A percentile compares a stretch with the other conserved stretches of the same genome.
These are phyloP conservation scores for Casuarina equisetifolia DNA, from an alignment of 306 rosid species.

Conservation along the genomic window DNA sequence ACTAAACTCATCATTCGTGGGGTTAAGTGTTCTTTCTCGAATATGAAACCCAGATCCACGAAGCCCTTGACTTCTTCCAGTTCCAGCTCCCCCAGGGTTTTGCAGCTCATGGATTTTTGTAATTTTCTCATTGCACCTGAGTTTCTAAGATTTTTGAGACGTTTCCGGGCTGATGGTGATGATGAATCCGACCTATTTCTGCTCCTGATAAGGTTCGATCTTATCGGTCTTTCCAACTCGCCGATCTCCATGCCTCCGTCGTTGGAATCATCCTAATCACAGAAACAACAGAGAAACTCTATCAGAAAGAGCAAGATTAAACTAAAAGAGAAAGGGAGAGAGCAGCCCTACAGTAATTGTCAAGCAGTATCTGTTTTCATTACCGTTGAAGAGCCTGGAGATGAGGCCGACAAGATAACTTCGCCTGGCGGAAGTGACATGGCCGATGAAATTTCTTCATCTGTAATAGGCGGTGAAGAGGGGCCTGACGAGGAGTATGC, in stretches of 20 bases:
- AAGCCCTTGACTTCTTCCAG: conserved; percentile 87
- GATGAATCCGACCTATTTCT: conserved; percentile 41
- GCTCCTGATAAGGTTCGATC: conserved; percentile 22
- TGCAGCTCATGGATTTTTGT: conserved; percentile 64
- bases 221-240: conserved; percentile 24
- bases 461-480: conserved; percentile 31
- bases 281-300: conserved; percentile 2
- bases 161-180: conserved; percentile 36
- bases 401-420: conserved; percentile 41
- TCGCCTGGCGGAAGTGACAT: conserved; percentile 32
- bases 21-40: conserved; percentile 52
- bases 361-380: not conserved
- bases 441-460: conserved; percentile 41
- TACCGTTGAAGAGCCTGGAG: conserved; percentile 45
- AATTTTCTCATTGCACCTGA: conserved; percentile 26
- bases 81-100: conserved; percentile 67
- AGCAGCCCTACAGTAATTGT: not conserved
- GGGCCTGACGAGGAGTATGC: conserved; percentile 41
- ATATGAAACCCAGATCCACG: conserved; percentile 76
- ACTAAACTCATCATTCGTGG: conserved; percentile 65
- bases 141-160: conserved; percentile 16
- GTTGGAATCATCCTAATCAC: conserved; percentile 37
- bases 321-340: not conserved
- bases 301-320: not conserved
- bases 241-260: conserved; percentile 17